A percentile compares a stretch with the other conserved stretches of the same genome.
Evolutionary conservation across 2,329 filamentous ascomycete species (phyloP).

Genomic region (Aspergillus thermomutatus): DNA sequence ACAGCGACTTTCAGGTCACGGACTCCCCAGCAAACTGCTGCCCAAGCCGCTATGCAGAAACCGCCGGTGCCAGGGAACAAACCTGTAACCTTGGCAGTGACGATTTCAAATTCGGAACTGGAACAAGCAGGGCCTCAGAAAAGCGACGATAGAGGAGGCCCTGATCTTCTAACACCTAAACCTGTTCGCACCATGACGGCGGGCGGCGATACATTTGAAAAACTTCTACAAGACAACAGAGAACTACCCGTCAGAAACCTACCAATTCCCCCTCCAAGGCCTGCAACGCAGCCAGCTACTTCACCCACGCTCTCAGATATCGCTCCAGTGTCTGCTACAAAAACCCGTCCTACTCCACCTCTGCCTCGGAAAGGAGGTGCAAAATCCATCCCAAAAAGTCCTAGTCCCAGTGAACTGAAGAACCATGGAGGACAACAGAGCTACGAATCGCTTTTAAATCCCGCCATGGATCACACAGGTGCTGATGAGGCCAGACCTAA

Average conservation of each 20-base stretch:
- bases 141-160: slow-evolving; percentile 9
- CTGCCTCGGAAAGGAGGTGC: slow-evolving; percentile 11
- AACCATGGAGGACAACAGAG: neutral
- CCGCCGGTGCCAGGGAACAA: slow-evolving; percentile 21
- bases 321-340: slow-evolving; percentile 8
- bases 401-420: neutral
- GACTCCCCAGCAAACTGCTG: slow-evolving; percentile 32
- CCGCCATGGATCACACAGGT: slow-evolving; percentile 10
- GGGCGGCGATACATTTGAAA: slow-evolving; percentile 3
- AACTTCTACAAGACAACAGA: slow-evolving; percentile 2
- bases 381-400: neutral
- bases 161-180: slow-evolving; percentile 22
- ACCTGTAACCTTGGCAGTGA: slow-evolving; percentile 1
- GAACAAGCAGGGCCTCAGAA: slow-evolving; percentile 8
- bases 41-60: slow-evolving; percentile 32
- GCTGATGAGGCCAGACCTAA: slow-evolving; percentile 20
- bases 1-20: slow-evolving; percentile 15
- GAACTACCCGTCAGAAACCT: neutral
- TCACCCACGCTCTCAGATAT: neutral
- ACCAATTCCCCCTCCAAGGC: slow-evolving; percentile 11
- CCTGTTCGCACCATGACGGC: slow-evolving; percentile 18
- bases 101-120: slow-evolving; percentile 1
- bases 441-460: slow-evolving; percentile 10
- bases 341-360: slow-evolving; percentile 16
- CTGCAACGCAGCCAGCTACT: neutral